Conservation (phyloP, 257 asterid genomes). For the Nicotiana benthamiana region DNA sequence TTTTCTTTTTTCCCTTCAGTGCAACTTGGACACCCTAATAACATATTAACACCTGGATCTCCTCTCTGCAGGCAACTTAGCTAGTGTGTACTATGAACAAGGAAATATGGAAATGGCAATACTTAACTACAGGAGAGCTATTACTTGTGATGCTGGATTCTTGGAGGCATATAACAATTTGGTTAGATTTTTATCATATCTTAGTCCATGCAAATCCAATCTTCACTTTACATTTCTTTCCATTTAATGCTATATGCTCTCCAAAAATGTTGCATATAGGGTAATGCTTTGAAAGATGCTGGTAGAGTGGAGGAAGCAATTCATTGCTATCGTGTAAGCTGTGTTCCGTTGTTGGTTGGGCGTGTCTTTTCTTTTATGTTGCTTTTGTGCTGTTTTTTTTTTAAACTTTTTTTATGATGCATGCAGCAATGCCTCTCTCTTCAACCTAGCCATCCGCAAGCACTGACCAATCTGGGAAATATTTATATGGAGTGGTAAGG, state of each 20-base stretch:
- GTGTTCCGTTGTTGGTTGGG: conserved; percentile 10
- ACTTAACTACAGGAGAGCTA: conserved; percentile 82
- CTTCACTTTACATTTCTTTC: neutral
- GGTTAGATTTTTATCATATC: conserved; percentile 35
- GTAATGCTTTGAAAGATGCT: conserved; percentile 96
- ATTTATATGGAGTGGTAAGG: conserved; percentile 96
- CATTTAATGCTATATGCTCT: neutral
- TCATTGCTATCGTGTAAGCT: conserved; percentile 77
- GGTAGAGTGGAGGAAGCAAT: conserved; percentile 94
- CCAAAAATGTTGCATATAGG: conserved; percentile 35
- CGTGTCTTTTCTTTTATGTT: neutral
- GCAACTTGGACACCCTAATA: neutral
- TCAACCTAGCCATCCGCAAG: conserved; percentile 97
- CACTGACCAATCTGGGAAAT: conserved; percentile 95
- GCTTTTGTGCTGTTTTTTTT: conserved; percentile 1
- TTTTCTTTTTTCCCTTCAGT: neutral
- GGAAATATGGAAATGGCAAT: conserved; percentile 95
- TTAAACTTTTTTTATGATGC: conserved; percentile 8
- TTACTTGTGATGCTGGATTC: conserved; percentile 82
- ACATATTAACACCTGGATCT: neutral
- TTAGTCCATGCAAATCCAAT: neutral
- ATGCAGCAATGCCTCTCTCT: conserved; percentile 90
- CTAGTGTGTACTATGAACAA: conserved; percentile 89
- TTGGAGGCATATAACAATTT: conserved; percentile 94
- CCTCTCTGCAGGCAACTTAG: conserved; percentile 74